Conservation (phyloP, 2,329 filamentous ascomycete species). For the Fusarium bactridioides region DNA sequence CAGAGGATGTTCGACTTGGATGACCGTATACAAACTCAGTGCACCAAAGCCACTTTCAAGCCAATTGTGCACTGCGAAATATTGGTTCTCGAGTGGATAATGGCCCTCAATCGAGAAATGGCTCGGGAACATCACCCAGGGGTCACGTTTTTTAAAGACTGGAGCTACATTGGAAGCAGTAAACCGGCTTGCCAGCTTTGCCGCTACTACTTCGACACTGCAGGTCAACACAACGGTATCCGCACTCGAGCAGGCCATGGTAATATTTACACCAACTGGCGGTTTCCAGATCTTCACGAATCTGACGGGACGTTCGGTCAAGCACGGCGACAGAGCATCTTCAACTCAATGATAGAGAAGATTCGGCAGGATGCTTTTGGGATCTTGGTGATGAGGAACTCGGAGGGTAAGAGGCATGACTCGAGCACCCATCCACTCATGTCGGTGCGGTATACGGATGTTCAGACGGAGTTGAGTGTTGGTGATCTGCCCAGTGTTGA, state of each 20-base stretch:
- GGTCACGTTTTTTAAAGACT: constrained; percentile 42
- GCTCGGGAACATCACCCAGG: neutral
- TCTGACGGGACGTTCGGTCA: neutral
- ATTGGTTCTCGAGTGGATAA: constrained; percentile 41
- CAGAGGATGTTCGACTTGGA: constrained; percentile 38
- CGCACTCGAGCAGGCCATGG: constrained; percentile 44
- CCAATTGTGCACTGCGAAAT: constrained; percentile 50
- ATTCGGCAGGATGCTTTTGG: constrained; percentile 42
- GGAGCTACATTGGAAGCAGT: constrained; percentile 51
- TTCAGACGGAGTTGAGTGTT: constrained; percentile 3
- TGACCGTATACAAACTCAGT: constrained; percentile 26
- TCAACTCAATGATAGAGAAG: constrained; percentile 38
- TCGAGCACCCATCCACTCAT: constrained; percentile 41
- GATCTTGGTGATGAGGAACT: constrained; percentile 41
- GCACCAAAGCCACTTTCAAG: constrained; percentile 15
- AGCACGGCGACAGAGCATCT: constrained; percentile 27
- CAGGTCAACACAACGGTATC: constrained; percentile 29
- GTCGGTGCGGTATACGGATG: constrained; percentile 14
- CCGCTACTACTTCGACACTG: constrained; percentile 46
- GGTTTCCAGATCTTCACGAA: constrained; percentile 45
- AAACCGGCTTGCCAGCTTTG: constrained; percentile 53
- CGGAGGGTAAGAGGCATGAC: constrained; percentile 43
- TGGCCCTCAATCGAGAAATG: constrained; percentile 9
- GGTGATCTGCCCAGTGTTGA: constrained; percentile 20
- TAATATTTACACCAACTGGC: constrained; percentile 52